Percentiles rank a stretch among this genome's conserved stretches.
These are phyloP conservation scores for Arabidopsis suecica DNA, from an alignment of 345 rosid genomes.

Conservation along the genomic window DNA sequence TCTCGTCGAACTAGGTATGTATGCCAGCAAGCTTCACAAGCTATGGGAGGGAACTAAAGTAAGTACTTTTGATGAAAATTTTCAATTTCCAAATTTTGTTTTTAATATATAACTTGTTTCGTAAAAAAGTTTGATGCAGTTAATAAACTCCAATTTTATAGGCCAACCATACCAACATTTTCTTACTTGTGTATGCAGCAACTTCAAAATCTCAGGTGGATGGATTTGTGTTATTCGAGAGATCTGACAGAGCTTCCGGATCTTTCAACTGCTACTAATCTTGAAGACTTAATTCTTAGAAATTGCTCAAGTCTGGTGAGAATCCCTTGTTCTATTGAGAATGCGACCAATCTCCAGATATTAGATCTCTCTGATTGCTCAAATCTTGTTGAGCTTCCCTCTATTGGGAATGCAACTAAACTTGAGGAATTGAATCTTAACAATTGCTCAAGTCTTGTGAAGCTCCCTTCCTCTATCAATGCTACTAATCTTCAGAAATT, in stretches of 20 bases:
- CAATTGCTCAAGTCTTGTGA: neutral
- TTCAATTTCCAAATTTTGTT: neutral
- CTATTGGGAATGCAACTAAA: neutral
- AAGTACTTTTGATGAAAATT: neutral
- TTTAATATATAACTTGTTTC: neutral
- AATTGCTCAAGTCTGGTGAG: conserved; percentile 4
- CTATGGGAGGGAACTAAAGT: conserved; percentile 35
- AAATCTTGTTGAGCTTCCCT: neutral
- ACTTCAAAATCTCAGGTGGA: conserved; percentile 9
- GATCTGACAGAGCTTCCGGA: conserved; percentile 16
- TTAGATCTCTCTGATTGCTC: neutral
- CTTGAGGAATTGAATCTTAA: fast-evolving
- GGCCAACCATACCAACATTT: too few relatives aligned
- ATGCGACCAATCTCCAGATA: neutral
- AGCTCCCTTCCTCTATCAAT: neutral
- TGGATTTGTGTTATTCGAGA: neutral
- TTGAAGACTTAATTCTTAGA: neutral
- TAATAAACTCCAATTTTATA: too few relatives aligned
- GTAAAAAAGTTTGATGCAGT: too few relatives aligned
- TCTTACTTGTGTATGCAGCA: neutral
- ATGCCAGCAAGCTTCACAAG: neutral
- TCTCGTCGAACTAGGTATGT: conserved; percentile 1
- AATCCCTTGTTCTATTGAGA: neutral
- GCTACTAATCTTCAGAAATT: neutral
- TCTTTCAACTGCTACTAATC: conserved; percentile 7